Conservation (phyloP, 225 moss, liverwort and hornwort species). For the Pseudoscleropodium purum region DNA sequence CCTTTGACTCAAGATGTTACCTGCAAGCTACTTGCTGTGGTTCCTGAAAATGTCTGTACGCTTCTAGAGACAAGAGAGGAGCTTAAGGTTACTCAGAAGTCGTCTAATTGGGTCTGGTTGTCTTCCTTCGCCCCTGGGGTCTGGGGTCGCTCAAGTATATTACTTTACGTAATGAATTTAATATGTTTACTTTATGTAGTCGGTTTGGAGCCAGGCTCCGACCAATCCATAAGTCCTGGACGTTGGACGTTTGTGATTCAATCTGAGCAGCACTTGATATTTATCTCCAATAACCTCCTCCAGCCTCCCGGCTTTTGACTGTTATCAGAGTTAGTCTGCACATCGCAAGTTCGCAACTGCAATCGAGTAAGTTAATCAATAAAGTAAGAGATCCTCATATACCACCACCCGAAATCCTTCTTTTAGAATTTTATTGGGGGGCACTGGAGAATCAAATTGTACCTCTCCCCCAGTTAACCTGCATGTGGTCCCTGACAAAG, state of each 20-base stretch:
- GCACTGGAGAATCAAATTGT: background rate
- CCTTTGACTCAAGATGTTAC: background rate
- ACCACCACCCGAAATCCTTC: background rate
- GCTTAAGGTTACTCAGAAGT: background rate
- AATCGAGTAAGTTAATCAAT: background rate
- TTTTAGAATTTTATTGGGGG: too few relatives aligned
- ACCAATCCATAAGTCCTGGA: too few relatives aligned
- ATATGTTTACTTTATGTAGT: too few relatives aligned
- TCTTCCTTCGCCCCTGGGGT: background rate
- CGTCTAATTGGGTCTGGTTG: background rate
- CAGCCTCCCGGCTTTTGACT: too few relatives aligned
- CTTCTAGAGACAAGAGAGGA: background rate
- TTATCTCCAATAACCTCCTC: too few relatives aligned
- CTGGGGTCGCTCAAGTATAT: background rate
- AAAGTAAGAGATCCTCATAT: background rate
- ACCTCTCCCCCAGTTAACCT: background rate
- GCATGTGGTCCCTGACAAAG: too few relatives aligned
- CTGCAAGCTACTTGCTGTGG: background rate
- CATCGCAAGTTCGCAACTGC: background rate
- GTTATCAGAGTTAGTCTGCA: too few relatives aligned
- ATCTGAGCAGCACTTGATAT: too few relatives aligned
- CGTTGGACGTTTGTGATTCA: too few relatives aligned
- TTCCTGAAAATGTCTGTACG: background rate
- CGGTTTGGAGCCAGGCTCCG: too few relatives aligned
- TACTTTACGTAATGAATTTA: background rate